Evolutionary conservation across 2,329 filamentous ascomycete species (phyloP), one percentile per base, ranked within the genome.

Genomic region (Microdochium nivale): DNA sequence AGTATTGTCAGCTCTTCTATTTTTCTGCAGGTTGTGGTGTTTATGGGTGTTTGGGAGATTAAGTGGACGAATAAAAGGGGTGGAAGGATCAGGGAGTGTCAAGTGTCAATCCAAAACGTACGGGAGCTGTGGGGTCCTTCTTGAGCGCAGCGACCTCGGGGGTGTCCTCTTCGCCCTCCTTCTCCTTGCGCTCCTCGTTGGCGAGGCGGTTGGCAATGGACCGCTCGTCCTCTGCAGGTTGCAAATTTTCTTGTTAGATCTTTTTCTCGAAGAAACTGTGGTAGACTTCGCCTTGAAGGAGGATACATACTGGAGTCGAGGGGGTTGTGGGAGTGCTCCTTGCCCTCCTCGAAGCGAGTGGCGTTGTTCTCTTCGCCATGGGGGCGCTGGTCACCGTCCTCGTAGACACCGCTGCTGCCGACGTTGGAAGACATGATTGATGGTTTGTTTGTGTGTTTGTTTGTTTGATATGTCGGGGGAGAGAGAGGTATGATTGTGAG

Each of bases 371-470:
- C 46, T 61, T 81, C 74, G 2, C 78, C 74, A 53, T 78, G 65
- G 55, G 80, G 78, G 61, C 80, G 79, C 76, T 94, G 88, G 70
- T 94, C 88, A 53, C 83, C 85, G 52, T 78, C 84, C 71, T 91
- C 86, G 71, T 94, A 91, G 65, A 89, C 71, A 54, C 70, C 66
- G 56, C 70, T 62, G 66, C 73, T 77, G 59, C 88, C 88, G 64
- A 92, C 86, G 64, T 75, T 86, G 53, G 86, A 88, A 47, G 66
- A 65, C 67, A 70, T 70, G 44, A 43, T 47, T 65, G 54, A 35
- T 43, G 49, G 40, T 50, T 25, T 49, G 21, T 48, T 21, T 16
- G 48, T 44, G 50, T 54, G 52, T 13, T 51, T 58, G 25, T 50
- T 27, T 43, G 27, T 49, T 43, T 4, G 30, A 33, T 9, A 19